Percentiles rank a stretch among this genome's conserved stretches.
Evolutionary conservation across 129 eudicot genomes (phyloP).

Genomic region (Gnaphalium uliginosum): DNA sequence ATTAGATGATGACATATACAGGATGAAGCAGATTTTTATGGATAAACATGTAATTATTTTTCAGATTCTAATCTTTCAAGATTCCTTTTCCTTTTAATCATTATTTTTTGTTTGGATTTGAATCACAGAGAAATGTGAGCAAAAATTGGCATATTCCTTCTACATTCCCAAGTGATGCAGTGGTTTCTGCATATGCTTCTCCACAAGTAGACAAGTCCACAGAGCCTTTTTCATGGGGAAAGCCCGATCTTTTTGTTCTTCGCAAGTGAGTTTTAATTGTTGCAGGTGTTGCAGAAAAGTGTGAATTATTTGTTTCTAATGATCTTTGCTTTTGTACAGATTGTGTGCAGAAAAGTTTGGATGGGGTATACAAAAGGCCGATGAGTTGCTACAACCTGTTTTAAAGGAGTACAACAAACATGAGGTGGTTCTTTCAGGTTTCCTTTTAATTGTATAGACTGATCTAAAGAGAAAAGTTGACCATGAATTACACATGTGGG

Average conservation of each 20-base stretch:
- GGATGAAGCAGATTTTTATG: constrained; percentile 65
- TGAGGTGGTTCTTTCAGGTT: constrained; percentile 54
- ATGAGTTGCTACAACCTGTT: constrained; percentile 88
- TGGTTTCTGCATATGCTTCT: constrained; percentile 71
- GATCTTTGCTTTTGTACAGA: constrained; percentile 41
- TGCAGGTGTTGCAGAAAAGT: constrained; percentile 4
- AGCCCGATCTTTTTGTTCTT: constrained; percentile 75
- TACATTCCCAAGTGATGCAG: constrained; percentile 85
- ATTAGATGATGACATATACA: constrained; percentile 28
- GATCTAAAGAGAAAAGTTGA: constrained; percentile 15
- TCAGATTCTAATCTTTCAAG: not conserved
- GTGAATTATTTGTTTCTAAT: not conserved
- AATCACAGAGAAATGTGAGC: constrained; percentile 89
- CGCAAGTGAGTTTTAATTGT: constrained; percentile 37
- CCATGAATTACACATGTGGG: not conserved
- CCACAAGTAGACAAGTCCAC: constrained; percentile 96
- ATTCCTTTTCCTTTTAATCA: not conserved
- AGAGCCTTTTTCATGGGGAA: constrained; percentile 94
- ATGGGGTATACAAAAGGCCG: constrained; percentile 78
- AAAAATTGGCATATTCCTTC: constrained; percentile 97
- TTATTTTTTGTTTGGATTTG: constrained; percentile 8
- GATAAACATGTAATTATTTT: constrained; percentile 66
- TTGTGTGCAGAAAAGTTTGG: constrained; percentile 92
- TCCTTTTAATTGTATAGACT: not conserved
- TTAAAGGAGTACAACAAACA: constrained; percentile 87